Conservation (phyloP, 148 eudicot species). For the Chenopodium formosanum region DNA sequence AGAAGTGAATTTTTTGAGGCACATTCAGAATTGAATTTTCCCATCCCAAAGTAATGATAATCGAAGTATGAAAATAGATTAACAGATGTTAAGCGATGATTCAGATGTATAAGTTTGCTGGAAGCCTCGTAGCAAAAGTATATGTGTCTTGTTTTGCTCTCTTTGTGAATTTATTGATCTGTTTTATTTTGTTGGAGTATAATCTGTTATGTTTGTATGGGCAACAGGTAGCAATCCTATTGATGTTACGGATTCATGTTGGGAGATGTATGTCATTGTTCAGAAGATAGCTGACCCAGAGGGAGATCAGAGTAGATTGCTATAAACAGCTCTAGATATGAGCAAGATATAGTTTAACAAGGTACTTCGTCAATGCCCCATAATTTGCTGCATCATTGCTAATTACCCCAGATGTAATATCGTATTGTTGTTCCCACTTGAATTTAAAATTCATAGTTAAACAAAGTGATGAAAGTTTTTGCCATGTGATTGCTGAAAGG, state of each 20-base stretch:
- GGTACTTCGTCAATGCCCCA: conserved; percentile 36
- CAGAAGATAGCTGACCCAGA: conserved; percentile 42
- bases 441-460: neutral
- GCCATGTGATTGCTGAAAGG: neutral
- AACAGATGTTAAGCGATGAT: no score
- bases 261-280: conserved; percentile 73
- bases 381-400: neutral
- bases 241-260: conserved; percentile 76
- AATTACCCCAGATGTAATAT: neutral
- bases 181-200: neutral
- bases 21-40: no score
- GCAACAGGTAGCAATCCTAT: conserved; percentile 87
- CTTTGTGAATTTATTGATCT: neutral
- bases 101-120: no score
- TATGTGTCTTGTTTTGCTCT: neutral
- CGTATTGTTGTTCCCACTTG: neutral
- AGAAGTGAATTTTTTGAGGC: no score
- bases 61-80: no score
- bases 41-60: no score
- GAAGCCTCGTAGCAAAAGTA: no score
- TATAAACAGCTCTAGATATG: conserved; percentile 94
- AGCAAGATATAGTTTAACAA: conserved; percentile 90
- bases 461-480: neutral
- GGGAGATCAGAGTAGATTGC: conserved; percentile 44
- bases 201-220: neutral